A percentile compares a stretch with the other conserved stretches of the same genome.
Conservation (phyloP, 495 filamentous ascomycete species). For the Sporormia fimetaria region DNA sequence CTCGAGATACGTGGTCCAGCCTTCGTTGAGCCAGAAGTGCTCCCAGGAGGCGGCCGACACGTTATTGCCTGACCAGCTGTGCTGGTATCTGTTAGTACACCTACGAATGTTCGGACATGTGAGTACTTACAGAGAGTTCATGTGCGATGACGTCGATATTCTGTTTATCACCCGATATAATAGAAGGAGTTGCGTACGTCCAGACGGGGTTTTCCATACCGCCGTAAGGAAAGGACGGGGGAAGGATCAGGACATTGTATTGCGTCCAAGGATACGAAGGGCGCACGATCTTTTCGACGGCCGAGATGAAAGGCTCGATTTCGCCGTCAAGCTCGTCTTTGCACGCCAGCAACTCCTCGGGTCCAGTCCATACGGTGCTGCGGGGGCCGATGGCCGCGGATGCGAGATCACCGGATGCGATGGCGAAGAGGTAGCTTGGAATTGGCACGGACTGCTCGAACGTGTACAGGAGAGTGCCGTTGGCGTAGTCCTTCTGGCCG, state of each 20-base stretch:
- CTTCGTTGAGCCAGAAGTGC: slow-evolving; percentile 96
- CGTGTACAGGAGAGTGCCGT: slow-evolving; percentile 53
- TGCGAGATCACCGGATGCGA: slow-evolving; percentile 80
- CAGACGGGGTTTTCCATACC: slow-evolving; percentile 95
- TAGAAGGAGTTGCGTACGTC: slow-evolving; percentile 86
- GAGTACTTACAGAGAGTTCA: slow-evolving; percentile 47
- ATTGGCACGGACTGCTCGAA: slow-evolving; percentile 88
- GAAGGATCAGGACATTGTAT: slow-evolving; percentile 87
- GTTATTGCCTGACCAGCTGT: slow-evolving; percentile 89
- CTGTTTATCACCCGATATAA: slow-evolving; percentile 81
- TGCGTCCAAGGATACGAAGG: slow-evolving; percentile 76
- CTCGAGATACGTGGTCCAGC: slow-evolving; percentile 92
- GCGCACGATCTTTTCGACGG: slow-evolving; percentile 77
- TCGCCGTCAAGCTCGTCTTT: slow-evolving; percentile 85
- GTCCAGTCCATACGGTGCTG: slow-evolving; percentile 72
- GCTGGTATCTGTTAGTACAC: too few relatives aligned
- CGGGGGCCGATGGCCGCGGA: slow-evolving; percentile 75
- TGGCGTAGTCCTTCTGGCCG: slow-evolving; percentile 38
- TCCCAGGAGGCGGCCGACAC: slow-evolving; percentile 89
- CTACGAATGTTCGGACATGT: too few relatives aligned
- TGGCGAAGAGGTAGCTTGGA: slow-evolving; percentile 82
- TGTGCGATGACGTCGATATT: slow-evolving; percentile 97
- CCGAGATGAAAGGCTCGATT: slow-evolving; percentile 80
- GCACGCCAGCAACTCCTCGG: slow-evolving; percentile 69
- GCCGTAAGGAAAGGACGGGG: slow-evolving; percentile 77